Percentiles rank a stretch among this genome's conserved stretches.
Conservation (phyloP, 2,329 filamentous ascomycete genomes). For the Trichoderma arundinaceum region DNA sequence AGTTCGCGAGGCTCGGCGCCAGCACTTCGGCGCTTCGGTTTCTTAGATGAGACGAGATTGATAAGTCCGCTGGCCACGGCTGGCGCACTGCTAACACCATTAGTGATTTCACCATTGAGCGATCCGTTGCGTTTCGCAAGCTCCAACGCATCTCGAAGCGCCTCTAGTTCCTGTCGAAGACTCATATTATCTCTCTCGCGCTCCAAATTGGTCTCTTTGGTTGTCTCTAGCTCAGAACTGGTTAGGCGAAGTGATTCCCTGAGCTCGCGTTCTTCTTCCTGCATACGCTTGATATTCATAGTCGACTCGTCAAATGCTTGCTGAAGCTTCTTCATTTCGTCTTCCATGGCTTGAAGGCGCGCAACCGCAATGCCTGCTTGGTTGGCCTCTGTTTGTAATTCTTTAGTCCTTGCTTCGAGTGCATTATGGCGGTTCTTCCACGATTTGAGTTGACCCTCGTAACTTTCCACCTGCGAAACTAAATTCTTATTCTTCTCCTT, state of each 20-base stretch:
- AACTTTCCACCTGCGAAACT: conserved; percentile 87
- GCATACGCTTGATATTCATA: conserved; percentile 87
- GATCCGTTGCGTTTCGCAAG: conserved; percentile 79
- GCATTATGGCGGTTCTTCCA: conserved; percentile 93
- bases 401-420: conserved; percentile 87
- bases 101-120: conserved; percentile 65
- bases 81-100: conserved; percentile 50
- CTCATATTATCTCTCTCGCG: conserved; percentile 85
- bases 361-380: conserved; percentile 96
- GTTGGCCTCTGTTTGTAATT: conserved; percentile 94
- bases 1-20: conserved; percentile 83
- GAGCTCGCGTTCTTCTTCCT: conserved; percentile 89
- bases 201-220: conserved; percentile 74
- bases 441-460: conserved; percentile 93
- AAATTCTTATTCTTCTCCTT: conserved; percentile 94
- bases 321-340: conserved; percentile 93
- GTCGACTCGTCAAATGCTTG: conserved; percentile 88
- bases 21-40: conserved; percentile 91
- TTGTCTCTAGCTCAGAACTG: conserved; percentile 79
- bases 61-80: conserved; percentile 77
- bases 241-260: conserved; percentile 81
- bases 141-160: conserved; percentile 92
- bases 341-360: conserved; percentile 87
- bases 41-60: conserved; percentile 96
- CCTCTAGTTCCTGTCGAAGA: conserved; percentile 84